Base-by-base conservation (phyloP, 2,329 filamentous ascomycete genomes). In the Penicillium sp. region DNA sequence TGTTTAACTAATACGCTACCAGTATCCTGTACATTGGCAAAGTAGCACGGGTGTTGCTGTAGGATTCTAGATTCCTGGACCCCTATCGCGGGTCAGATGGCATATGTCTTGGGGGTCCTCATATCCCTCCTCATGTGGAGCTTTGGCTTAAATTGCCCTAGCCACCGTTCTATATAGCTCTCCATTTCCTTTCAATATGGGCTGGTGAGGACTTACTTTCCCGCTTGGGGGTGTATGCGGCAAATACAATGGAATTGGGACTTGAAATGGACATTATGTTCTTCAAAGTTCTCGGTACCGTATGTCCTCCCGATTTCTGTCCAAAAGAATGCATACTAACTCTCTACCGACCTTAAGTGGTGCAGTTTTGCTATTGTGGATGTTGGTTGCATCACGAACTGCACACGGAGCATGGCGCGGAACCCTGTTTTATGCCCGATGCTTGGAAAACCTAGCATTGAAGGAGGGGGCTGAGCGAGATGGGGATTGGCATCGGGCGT, bases 151-250 rank as follows among this genome's bases (percentile, higher is more conserved):
- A 75, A 80, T 0, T 63, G 82, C 82, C 0, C 61, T 83, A 0
- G 77, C 79, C 4, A 78, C 77, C 16, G 56, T 67, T 28, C 77
- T 84, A 30, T 53, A 63, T 53, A 61, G 61, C 30, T 64, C 63
- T 11, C 66, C 66, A 0, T 82, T 84, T 63, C 79, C 81, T 0
- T 84, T 85, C 68, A 84, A 84, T 66, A 80, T 84, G 76, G 82
- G 82, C 19, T 82, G 81, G 82, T 84, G 80, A 81, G 80, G 80
- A 3, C 83, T 84, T 56, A 82, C 77, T 0, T 84, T 84, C 57
- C 82, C 82, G 0, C 62, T 82, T 2, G 82, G 82, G 82, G 4
- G 80, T 83, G 0, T 83, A 79, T 55, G 62, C 67, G 11, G 67
- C 65, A 25, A 68, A 65, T 42, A 66, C 65, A 2, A 67, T 68